Percentiles rank a stretch among this genome's conserved stretches.
phyloP scores from a whole-genome alignment of 139 green algal genomes.

The Ettlia oleoabundans region DNA sequence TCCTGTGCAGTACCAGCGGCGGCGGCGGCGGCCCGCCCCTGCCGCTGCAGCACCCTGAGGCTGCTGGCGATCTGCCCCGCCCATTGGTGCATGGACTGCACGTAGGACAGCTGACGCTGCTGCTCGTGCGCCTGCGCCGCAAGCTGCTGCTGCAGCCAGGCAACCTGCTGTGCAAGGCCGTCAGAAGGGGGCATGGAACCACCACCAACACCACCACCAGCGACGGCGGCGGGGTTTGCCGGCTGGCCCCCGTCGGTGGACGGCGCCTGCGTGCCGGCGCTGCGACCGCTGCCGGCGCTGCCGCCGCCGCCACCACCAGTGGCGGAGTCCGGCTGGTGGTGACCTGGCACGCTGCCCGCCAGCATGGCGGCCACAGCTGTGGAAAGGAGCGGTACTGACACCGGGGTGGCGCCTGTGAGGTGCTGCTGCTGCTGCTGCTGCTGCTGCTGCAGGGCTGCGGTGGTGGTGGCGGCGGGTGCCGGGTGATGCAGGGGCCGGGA shows the following conservation, averaged over 20 bases:
- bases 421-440: not conserved
- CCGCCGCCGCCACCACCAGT: not conserved
- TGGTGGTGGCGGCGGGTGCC: not conserved
- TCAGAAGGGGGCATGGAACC: too few relatives aligned
- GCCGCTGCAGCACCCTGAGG: slow-evolving; percentile 26
- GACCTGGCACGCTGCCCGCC: not conserved
- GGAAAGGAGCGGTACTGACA: slow-evolving; percentile 19
- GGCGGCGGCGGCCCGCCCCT: not conserved
- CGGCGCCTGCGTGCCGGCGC: not conserved
- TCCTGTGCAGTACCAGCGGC: not conserved
- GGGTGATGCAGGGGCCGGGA: not conserved
- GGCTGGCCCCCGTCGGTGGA: not conserved
- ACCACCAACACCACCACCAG: too few relatives aligned
- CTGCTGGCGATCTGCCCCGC: slow-evolving; percentile 22
- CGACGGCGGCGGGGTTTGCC: not conserved
- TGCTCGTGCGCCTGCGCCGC: slow-evolving; percentile 24
- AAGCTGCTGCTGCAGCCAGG: slow-evolving; percentile 25
- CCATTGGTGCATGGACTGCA: slow-evolving; percentile 47
- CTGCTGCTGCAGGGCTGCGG: not conserved
- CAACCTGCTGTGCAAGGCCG: not conserved
- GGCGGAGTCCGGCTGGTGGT: not conserved
- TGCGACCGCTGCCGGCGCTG: not conserved
- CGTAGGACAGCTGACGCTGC: slow-evolving; percentile 23
- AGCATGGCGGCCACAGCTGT: slow-evolving; percentile 23
- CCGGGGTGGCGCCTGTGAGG: not conserved